phyloP scores from a whole-genome alignment of 768 basidiomycete species.

The Termitomyces sp. region DNA sequence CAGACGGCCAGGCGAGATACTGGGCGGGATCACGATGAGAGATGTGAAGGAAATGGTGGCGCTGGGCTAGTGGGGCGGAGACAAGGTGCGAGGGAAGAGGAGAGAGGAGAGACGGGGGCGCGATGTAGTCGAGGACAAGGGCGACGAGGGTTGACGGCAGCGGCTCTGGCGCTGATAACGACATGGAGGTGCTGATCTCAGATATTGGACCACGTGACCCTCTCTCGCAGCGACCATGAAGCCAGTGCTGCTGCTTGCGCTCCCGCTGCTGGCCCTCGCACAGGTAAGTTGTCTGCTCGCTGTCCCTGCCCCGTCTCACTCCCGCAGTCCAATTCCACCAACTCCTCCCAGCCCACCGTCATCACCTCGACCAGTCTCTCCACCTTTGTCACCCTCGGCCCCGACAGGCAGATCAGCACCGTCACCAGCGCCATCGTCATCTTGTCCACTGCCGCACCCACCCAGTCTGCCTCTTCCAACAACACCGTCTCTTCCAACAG shows the following conservation, averaged over 20 bases:
- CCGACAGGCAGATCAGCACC: slow-evolving; percentile 42
- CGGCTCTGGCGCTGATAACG: slow-evolving; percentile 3
- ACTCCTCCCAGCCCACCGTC: slow-evolving; percentile 30
- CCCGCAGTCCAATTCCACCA: slow-evolving; percentile 6
- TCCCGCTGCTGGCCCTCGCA: slow-evolving; percentile 41
- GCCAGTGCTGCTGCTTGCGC: slow-evolving; percentile 30
- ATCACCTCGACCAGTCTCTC: slow-evolving; percentile 41
- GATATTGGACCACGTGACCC: slow-evolving; percentile 12
- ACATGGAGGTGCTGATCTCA: not conserved
- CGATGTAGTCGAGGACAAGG: slow-evolving; percentile 57
- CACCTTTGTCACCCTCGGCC: slow-evolving; percentile 34
- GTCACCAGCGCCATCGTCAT: slow-evolving; percentile 40
- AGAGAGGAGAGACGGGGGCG: slow-evolving; percentile 46
- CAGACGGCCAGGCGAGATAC: slow-evolving; percentile 71
- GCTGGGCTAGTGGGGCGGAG: slow-evolving; percentile 56
- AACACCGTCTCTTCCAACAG: slow-evolving; percentile 18
- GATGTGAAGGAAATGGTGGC: slow-evolving; percentile 64
- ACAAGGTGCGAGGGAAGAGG: slow-evolving; percentile 61
- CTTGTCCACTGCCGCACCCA: slow-evolving; percentile 38
- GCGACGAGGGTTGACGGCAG: slow-evolving; percentile 34
- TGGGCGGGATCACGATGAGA: slow-evolving; percentile 45
- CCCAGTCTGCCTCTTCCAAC: slow-evolving; percentile 17
- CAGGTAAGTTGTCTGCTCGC: slow-evolving; percentile 32
- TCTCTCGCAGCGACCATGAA: slow-evolving; percentile 15
- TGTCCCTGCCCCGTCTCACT: not conserved